Base-by-base conservation (phyloP, 2,329 filamentous ascomycete species). In the Tolypocladium sp. region DNA sequence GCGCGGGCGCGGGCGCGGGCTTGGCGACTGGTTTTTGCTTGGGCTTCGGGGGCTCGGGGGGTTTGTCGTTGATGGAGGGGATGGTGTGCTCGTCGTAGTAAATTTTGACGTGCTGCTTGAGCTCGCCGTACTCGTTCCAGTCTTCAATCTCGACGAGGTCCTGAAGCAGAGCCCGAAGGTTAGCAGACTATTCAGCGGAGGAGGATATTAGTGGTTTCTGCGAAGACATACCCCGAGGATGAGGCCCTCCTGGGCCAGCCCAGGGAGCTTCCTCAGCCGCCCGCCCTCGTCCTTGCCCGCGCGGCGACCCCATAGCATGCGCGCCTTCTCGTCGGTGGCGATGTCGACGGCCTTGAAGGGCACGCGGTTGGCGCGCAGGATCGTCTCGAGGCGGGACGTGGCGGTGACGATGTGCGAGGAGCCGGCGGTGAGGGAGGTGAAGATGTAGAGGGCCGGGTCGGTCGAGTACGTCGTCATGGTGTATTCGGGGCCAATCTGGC, bases 91-190 rank as follows among this genome's bases (percentile, higher is more conserved):
- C 83, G 75, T 86, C 83, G 71, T 82, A 82, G 74, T 82, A 84
- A 65, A 88, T 83, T 61, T 81, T 86, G 67, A 97, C 85, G 67
- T 93, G 89, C 74, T 93, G 85, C 73, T 92, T 91, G 62, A 99
- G 83, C 76, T 97, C 93, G 74, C 92, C 92, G 74, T 95, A 97
- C 73, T 99, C 94, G 78, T 99, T 99, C 94, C 93, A 97, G 72
- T 99, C 94, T 76, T 99, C 94, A 63, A 97, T 86, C 74, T 97
- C 88, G 63, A 93, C 89, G 56, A 97, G 82, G 72, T 97, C 94
- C 92, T 97, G 61, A 4, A 58, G 44, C 22, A 49, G 38, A 44
- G 41, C 25, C 20, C 33, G 35, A 25, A 33, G 30, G 27, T 37
- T 20, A 35, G 49, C 15, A 42, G 20, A 17, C 8, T 6, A 2